Conservation (phyloP, 1,284 basidiomycete genomes). For the Irpex sp. region DNA sequence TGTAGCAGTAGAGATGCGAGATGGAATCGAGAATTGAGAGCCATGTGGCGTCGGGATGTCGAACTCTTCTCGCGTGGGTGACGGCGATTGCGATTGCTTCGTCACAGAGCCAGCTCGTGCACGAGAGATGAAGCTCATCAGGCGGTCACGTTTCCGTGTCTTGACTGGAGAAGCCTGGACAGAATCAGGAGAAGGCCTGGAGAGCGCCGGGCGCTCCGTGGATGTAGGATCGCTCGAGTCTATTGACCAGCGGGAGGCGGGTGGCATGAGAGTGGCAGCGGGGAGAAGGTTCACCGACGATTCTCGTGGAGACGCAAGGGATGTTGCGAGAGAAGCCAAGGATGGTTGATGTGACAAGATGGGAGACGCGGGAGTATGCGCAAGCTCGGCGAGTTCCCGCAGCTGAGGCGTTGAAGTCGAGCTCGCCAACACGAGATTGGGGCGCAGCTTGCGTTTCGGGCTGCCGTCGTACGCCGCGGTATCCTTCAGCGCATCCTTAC, state of each 20-base stretch:
- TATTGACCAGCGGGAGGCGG: slow-evolving; percentile 28
- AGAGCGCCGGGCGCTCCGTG: neutral
- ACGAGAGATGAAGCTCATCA: slow-evolving; percentile 30
- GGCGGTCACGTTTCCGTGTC: slow-evolving; percentile 24
- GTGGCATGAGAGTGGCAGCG: slow-evolving; percentile 11
- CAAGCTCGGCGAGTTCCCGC: slow-evolving; percentile 23
- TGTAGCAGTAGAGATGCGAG: slow-evolving; percentile 15
- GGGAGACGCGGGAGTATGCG: slow-evolving; percentile 16
- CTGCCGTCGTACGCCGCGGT: slow-evolving; percentile 7
- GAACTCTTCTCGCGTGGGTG: slow-evolving; percentile 13
- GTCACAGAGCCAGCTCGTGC: slow-evolving; percentile 25
- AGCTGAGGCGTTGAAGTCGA: slow-evolving; percentile 27
- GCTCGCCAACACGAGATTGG: slow-evolving; percentile 22
- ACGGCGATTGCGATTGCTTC: slow-evolving; percentile 18
- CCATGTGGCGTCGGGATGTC: slow-evolving; percentile 13
- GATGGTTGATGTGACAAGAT: slow-evolving; percentile 8
- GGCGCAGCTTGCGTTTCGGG: slow-evolving; percentile 20
- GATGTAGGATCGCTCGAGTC: slow-evolving; percentile 23
- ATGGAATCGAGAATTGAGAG: neutral
- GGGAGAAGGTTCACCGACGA: slow-evolving; percentile 14
- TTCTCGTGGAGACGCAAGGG: slow-evolving; percentile 6
- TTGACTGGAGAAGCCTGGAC: slow-evolving; percentile 18
- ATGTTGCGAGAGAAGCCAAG: slow-evolving; percentile 8
- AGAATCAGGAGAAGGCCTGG: slow-evolving; percentile 6
- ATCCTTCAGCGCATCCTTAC: slow-evolving; percentile 6